phyloP scores from a whole-genome alignment of 148 eudicot genomes.

The Camellia japonica region DNA sequence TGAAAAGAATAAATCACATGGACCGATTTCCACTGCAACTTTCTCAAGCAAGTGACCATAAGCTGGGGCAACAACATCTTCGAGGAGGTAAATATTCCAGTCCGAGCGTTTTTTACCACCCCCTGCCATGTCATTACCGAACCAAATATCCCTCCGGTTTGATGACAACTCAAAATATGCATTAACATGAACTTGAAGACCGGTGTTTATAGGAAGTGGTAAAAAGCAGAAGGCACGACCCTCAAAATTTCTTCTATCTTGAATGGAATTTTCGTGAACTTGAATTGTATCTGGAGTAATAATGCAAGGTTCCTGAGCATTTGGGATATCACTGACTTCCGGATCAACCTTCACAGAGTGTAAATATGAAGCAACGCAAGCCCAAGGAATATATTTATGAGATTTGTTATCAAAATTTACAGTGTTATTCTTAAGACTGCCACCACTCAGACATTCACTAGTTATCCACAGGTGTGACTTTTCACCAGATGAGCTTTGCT shows the following conservation, averaged over 20 bases:
- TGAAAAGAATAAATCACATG: constrained; percentile 71
- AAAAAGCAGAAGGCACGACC: constrained; percentile 98
- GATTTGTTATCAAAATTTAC: constrained; percentile 40
- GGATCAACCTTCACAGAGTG: constrained; percentile 44
- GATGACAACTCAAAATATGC: constrained; percentile 95
- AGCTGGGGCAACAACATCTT: constrained; percentile 94
- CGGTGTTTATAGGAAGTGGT: constrained; percentile 89
- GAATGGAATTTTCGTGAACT: constrained; percentile 28
- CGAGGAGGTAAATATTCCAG: constrained; percentile 91
- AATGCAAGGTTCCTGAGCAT: constrained; percentile 31
- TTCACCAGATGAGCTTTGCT: constrained; percentile 45
- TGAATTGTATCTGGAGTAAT: constrained; percentile 34
- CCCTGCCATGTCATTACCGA: constrained; percentile 99
- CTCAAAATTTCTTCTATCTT: constrained; percentile 51
- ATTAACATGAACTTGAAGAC: constrained; percentile 91
- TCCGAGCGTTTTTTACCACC: constrained; percentile 96
- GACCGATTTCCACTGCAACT: constrained; percentile 77
- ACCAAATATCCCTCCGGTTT: constrained; percentile 98
- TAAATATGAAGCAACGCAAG: constrained; percentile 80
- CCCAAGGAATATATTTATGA: constrained; percentile 80
- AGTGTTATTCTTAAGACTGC: constrained; percentile 39
- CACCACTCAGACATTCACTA: constrained; percentile 78
- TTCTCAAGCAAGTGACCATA: constrained; percentile 89
- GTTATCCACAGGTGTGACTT: constrained; percentile 75
- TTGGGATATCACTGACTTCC: constrained; percentile 27